These are phyloP conservation scores for Falciphora oryzae DNA, from an alignment of 2,329 filamentous ascomycete species.

Conservation along the genomic window DNA sequence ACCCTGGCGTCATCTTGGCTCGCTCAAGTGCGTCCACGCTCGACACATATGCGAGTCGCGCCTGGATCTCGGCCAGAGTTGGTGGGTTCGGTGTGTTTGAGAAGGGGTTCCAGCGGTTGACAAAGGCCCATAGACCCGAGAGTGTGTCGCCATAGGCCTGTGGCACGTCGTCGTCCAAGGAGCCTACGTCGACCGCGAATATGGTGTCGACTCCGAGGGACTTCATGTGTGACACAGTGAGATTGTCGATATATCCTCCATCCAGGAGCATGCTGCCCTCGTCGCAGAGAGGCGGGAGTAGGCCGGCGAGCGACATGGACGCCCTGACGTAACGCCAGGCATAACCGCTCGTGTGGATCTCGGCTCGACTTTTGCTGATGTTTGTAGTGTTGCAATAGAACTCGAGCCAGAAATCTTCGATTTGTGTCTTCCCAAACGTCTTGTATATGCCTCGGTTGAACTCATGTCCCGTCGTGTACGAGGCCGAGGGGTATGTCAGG, in stretches of 20 bases:
- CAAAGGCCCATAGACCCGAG: slow-evolving; percentile 88
- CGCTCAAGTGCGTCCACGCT: slow-evolving; percentile 91
- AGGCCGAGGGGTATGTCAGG: slow-evolving; percentile 90
- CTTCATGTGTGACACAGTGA: slow-evolving; percentile 97
- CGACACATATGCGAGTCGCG: slow-evolving; percentile 86
- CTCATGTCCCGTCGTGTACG: slow-evolving; percentile 96
- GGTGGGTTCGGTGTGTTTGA: slow-evolving; percentile 85
- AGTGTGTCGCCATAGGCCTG: slow-evolving; percentile 92
- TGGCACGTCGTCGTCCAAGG: slow-evolving; percentile 84
- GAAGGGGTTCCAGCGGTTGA: slow-evolving; percentile 97
- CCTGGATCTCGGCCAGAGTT: slow-evolving; percentile 93
- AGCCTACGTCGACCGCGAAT: slow-evolving; percentile 92
- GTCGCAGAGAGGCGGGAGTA: slow-evolving; percentile 90
- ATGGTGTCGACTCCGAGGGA: slow-evolving; percentile 87
- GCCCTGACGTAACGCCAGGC: slow-evolving; percentile 96
- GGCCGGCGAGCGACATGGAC: slow-evolving; percentile 91
- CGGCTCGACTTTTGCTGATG: slow-evolving; percentile 85
- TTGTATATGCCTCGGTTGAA: slow-evolving; percentile 99
- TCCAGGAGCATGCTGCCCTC: slow-evolving; percentile 96
- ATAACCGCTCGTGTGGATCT: slow-evolving; percentile 94
- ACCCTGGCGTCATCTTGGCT: slow-evolving; percentile 85
- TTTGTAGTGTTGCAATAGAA: slow-evolving; percentile 99
- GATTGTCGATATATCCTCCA: slow-evolving; percentile 93
- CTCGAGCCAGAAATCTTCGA: slow-evolving; percentile 98
- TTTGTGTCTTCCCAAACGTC: slow-evolving; percentile 92